Conservation (phyloP, 257 asterid species). For the Avicennia marina region DNA sequence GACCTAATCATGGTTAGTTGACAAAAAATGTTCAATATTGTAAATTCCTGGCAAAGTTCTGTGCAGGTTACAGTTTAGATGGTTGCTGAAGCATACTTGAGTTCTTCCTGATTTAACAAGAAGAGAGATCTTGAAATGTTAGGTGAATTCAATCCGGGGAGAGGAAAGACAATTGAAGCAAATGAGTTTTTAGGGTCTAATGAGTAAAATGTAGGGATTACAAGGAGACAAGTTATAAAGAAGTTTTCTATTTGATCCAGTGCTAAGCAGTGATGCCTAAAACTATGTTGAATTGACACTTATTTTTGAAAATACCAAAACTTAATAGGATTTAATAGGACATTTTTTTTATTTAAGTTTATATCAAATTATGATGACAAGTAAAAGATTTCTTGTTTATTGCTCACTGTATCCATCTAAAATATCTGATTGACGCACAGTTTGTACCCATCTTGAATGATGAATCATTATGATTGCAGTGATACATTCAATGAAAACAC, state of each 20-base stretch:
- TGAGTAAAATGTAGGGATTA: too few species aligned
- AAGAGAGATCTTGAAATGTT: neutral
- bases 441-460: constrained; percentile 13
- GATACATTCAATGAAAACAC: constrained; percentile 93
- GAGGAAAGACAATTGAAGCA: neutral
- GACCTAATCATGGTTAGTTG: too few species aligned
- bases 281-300: neutral
- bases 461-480: constrained; percentile 42
- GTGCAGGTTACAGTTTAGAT: neutral
- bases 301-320: too few species aligned
- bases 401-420: neutral
- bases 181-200: neutral
- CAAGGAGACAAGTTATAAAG: too few species aligned
- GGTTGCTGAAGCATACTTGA: neutral
- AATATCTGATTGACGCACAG: neutral
- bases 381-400: constrained; percentile 1
- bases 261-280: neutral
- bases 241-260: too few species aligned
- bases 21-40: too few species aligned
- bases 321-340: too few species aligned
- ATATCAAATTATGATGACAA: too few species aligned
- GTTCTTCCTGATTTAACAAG: neutral
- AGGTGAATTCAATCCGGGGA: neutral
- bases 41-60: neutral
- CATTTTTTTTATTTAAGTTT: too few species aligned